Conservation (phyloP, 306 rosid genomes). For the Trifolium dubium region DNA sequence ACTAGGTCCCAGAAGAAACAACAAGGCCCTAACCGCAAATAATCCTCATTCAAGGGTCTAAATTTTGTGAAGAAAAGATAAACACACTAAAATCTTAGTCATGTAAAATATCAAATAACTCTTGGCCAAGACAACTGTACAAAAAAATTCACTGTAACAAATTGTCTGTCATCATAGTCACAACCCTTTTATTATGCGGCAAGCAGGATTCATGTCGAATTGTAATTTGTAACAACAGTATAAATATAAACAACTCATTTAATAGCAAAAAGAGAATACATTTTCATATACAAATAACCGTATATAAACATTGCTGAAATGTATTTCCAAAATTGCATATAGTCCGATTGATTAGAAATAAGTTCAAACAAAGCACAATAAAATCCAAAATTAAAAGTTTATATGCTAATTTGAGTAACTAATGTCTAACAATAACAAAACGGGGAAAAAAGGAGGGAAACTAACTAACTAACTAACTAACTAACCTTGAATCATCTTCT, state of each 20-base stretch:
- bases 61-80: constrained; percentile 6
- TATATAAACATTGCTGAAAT: background rate
- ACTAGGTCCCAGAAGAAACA: constrained; percentile 5
- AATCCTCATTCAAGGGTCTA: background rate
- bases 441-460: background rate
- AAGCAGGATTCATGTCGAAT: background rate
- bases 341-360: background rate
- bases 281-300: no score
- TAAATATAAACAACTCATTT: background rate
- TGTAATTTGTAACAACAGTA: background rate
- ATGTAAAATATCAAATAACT: background rate
- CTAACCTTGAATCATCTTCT: constrained; percentile 90
- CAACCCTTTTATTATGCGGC: background rate
- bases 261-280: background rate
- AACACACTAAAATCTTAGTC: background rate
- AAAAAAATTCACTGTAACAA: background rate
- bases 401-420: background rate
- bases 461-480: background rate
- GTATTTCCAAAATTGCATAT: background rate
- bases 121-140: background rate
- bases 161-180: background rate
- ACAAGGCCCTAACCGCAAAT: background rate
- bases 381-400: background rate
- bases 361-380: background rate
- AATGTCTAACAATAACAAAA: background rate